Evolutionary conservation across 495 filamentous ascomycete genomes (phyloP), one percentile per base, ranked within the genome.

Genomic region (Lichina pygmaea): DNA sequence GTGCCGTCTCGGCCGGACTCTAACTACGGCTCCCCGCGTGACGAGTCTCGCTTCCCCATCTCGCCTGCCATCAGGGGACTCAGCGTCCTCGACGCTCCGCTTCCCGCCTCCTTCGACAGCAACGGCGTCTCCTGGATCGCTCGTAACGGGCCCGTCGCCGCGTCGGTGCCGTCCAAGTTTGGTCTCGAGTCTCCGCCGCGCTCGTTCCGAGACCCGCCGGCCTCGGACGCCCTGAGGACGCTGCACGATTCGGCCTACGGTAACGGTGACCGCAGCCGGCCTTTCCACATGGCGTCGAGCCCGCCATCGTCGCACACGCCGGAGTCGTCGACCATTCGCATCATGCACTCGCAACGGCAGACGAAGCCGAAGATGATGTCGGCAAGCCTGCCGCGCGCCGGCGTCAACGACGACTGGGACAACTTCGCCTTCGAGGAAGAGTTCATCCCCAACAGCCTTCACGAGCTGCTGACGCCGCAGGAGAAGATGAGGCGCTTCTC

Each of bases 91-190:
- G 89, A 97, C 64, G 91, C 85, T 7, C 83, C 83, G 2, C 72
- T 97, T 24, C 89, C 89, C 8, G 84, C 83, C 9, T 95, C 89
- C 1, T 94, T 97, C 55, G 91, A 95, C 57, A 92, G 83, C 54
- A 85, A 95, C 52, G 89, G 89, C 40, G 81, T 93, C 15, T 93
- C 86, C 6, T 78, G 83, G 54, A 80, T 80, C 45, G 86, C 89
- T 24, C 71, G 85, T 44, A 81, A 84, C 55, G 91, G 83, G 0
- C 83, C 89, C 0, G 83, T 91, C 52, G 86, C 86, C 10, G 78
- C 86, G 7, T 95, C 89, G 0, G 77, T 97, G 34, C 89, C 89
- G 1, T 79, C 84, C 11, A 83, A 85, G 50, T 94, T 95, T 53
- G 84, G 83, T 8, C 60, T 93, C 47, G 89, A 93, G 42, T 91